Evolutionary conservation across 73 alveolate genomes (phyloP).

Genomic region (Durusdinium trenchii): DNA sequence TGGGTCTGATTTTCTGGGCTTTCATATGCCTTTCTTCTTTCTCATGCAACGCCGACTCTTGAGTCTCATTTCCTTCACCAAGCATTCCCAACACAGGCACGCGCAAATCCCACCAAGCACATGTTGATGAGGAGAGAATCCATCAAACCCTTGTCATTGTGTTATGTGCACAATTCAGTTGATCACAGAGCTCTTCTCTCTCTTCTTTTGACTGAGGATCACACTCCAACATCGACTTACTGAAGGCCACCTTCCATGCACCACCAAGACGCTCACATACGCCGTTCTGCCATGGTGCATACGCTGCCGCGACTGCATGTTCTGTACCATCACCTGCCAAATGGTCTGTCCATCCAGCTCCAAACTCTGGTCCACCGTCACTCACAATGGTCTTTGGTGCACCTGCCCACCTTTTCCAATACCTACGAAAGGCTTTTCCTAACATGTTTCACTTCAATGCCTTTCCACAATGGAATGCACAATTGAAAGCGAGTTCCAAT

Average conservation of each 20-base stretch:
- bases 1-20: not conserved
- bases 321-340: not conserved
- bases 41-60: not conserved
- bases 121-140: slow-evolving; percentile 27
- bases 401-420: slow-evolving; percentile 39
- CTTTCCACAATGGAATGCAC: slow-evolving; percentile 38
- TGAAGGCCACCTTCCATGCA: not conserved
- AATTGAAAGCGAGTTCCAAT: not conserved
- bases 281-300: slow-evolving; percentile 25
- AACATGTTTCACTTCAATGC: not conserved
- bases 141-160: no score
- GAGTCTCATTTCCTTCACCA: not conserved
- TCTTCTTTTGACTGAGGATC: not conserved
- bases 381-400: not conserved
- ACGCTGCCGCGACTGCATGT: not conserved
- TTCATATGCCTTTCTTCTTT: not conserved
- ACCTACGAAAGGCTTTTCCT: not conserved
- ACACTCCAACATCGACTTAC: not conserved
- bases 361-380: slow-evolving; percentile 23
- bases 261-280: not conserved
- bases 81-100: not conserved
- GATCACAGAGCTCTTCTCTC: not conserved
- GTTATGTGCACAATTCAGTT: no score
- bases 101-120: not conserved
- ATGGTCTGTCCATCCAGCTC: not conserved